Evolutionary conservation across 1,284 basidiomycete genomes (phyloP), one percentile per base, ranked within the genome.

Genomic region (Trichosporon coremiiforme): DNA sequence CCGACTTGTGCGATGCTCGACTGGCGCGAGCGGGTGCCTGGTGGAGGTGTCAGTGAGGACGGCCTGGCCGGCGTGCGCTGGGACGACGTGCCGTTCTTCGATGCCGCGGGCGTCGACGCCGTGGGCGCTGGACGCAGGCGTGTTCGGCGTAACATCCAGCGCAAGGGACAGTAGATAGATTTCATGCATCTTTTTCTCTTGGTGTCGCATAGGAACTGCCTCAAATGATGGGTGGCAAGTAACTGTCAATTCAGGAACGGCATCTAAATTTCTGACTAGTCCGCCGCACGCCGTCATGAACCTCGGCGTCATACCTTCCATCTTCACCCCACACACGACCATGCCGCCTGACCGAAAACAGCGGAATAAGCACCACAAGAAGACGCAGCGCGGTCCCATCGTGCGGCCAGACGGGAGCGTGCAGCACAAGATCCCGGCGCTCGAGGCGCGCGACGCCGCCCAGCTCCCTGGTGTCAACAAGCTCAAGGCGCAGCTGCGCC

Each of bases 1-100:
- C 95, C 95, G 0, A 84, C 94, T 0, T 92, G 90, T 88, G 94
- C 90, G 0, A 89, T 94, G 89, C 84, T 98, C 64, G 93, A 97
- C 82, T 90, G 89, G 81, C 83, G 70, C 79, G 57, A 68, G 77
- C 68, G 33, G 75, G 75, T 33, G 66, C 70, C 50, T 50, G 47
- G 53, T 57, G 71, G 47, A 57, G 68, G 67, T 12, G 67, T 68
- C 9, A 45, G 66, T 33, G 85, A 84, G 41, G 84, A 82, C 20
- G 85, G 77, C 2, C 78, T 66, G 74, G 79, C 79, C 0, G 90
- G 89, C 0, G 84, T 87, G 31, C 87, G 88, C 67, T 87, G 84
- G 75, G 86, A 84, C 3, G 86, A 87, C 38, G 89, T 93, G 55
- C 94, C 95, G 20, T 98, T 89, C 84, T 83, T 98, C 76, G 89